Evolutionary conservation across 2,329 filamentous ascomycete species (phyloP), one percentile per base, ranked within the genome.

Genomic region (Colletotrichum magnum): DNA sequence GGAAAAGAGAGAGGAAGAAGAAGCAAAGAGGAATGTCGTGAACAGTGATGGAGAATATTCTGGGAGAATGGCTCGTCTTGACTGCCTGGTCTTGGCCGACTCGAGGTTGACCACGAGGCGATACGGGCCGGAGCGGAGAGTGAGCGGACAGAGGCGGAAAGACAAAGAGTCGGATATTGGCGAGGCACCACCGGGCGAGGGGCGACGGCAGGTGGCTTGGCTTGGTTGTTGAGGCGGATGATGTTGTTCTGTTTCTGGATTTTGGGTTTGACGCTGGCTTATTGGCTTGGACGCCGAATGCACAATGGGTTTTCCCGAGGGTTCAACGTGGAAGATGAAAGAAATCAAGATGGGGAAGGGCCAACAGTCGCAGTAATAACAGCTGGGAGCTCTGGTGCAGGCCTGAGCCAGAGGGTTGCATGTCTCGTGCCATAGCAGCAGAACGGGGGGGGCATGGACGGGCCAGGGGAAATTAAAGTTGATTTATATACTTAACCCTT

Each of bases 361-460:
- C 41, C 47, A 48, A 59, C 68, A 64, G 69, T 66, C 45, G 57
- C 65, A 66, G 70, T 68, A 60, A 50, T 45, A 61, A 53, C 39
- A 59, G 64, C 58, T 58, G 64, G 58, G 72, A 77, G 76, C 76
- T 79, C 77, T 77, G 78, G 76, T 76, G 78, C 77, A 75, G 76
- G 75, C 77, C 81, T 74, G 74, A 76, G 77, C 77, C 81, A 74
- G 74, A 76, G 77, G 74, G 78, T 77, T 79, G 80, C 77, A 74
- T 78, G 77, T 80, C 79, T 82, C 79, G 80, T 82, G 79, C 81
- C 81, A 82, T 82, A 74, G 73, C 74, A 79, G 68, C 74, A 74
- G 72, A 74, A 78, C 74, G 75, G 77, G 77, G 73, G 68, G 78
- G 77, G 72, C 65, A 73, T 76, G 78, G 77, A 60, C 65, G 58